These are phyloP conservation scores for Pythium utonaiense DNA, from an alignment of 352 stramenopile genomes.

Conservation along the genomic window DNA sequence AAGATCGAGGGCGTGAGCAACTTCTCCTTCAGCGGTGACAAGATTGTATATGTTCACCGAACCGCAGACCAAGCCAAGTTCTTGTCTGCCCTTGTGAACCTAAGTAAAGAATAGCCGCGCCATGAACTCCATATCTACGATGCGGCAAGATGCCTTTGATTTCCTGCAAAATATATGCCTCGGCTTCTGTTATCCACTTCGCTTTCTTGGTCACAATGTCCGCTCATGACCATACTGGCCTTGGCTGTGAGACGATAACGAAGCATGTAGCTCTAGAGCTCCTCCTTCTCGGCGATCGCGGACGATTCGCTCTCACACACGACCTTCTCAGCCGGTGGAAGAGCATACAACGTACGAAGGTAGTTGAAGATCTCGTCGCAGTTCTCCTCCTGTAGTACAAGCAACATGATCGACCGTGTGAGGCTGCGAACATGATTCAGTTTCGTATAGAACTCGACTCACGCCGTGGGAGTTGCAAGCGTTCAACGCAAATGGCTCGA, in stretches of 20 bases:
- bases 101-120: conserved; percentile 61
- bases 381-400: conserved; percentile 38
- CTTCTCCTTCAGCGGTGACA: conserved; percentile 85
- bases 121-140: neutral
- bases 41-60: conserved; percentile 86
- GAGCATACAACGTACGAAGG: conserved; percentile 46
- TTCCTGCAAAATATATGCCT: conserved; percentile 23
- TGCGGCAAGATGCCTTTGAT: conserved; percentile 9
- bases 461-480: conserved; percentile 51
- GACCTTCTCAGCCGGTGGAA: conserved; percentile 32
- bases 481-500: conserved; percentile 60
- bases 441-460: neutral
- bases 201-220: neutral
- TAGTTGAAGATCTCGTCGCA: conserved; percentile 65
- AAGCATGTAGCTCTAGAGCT: too few species aligned
- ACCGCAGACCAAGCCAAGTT: conserved; percentile 89
- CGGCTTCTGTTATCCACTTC: conserved; percentile 3
- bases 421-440: neutral
- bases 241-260: too few species aligned
- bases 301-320: conserved; percentile 26
- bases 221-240: neutral
- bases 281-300: conserved; percentile 31
- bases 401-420: too few species aligned
- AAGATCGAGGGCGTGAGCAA: conserved; percentile 86
- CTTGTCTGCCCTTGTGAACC: conserved; percentile 69